These are phyloP conservation scores for Acmispon strigosus DNA, from an alignment of 306 rosid genomes.

Conservation along the genomic window DNA sequence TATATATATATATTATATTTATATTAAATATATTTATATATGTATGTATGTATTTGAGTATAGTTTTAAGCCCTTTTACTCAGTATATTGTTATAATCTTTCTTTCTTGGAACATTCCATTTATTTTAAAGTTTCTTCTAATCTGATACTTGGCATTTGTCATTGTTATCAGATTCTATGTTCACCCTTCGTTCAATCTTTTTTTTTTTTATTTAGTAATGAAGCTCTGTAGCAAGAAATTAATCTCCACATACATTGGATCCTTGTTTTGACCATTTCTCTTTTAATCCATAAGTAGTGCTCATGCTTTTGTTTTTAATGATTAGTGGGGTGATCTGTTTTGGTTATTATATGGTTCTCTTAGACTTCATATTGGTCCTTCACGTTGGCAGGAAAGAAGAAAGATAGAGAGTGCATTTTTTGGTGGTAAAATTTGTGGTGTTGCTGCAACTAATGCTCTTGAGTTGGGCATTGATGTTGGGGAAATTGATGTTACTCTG, in stretches of 20 bases:
- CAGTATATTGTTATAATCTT: too few relatives aligned
- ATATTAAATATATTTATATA: too few relatives aligned
- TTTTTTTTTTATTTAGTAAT: background rate
- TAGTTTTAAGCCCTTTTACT: too few relatives aligned
- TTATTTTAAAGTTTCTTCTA: too few relatives aligned
- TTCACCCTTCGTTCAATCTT: background rate
- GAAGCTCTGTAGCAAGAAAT: background rate
- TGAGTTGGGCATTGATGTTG: slow-evolving; percentile 97
- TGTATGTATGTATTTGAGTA: too few relatives aligned
- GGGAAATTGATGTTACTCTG: slow-evolving; percentile 87
- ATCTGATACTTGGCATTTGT: too few relatives aligned
- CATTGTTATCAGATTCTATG: too few relatives aligned
- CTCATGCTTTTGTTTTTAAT: background rate
- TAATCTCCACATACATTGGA: background rate
- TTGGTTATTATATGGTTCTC: slow-evolving; percentile 13
- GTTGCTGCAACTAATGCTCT: slow-evolving; percentile 99
- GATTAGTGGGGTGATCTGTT: background rate
- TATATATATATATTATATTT: too few relatives aligned
- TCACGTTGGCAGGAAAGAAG: slow-evolving; percentile 68
- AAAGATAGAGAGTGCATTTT: slow-evolving; percentile 75
- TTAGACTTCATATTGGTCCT: slow-evolving; percentile 11
- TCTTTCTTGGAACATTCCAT: too few relatives aligned
- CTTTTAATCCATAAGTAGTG: background rate
- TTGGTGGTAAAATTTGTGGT: slow-evolving; percentile 83
- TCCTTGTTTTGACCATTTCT: background rate